phyloP scores from a whole-genome alignment of 148 eudicot genomes.

The Talinum fruticosum region DNA sequence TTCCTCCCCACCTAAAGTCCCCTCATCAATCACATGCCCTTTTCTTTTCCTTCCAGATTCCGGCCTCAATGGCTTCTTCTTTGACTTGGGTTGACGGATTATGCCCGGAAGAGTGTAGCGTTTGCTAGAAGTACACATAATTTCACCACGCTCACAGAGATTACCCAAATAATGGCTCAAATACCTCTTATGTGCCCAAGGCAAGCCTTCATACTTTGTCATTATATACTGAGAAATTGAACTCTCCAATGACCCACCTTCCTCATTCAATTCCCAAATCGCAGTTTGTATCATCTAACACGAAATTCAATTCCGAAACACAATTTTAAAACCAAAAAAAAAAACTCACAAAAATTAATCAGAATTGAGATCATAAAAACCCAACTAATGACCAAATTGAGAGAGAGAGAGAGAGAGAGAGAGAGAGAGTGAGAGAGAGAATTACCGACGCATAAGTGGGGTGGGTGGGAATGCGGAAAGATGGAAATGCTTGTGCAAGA shows the following conservation, averaged over 20 bases:
- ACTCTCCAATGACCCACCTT: constrained; percentile 50
- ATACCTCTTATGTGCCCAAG: constrained; percentile 51
- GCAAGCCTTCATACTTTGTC: constrained; percentile 43
- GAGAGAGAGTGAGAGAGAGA: not conserved
- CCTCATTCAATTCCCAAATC: constrained; percentile 39
- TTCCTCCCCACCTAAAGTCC: not conserved
- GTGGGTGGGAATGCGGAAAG: constrained; percentile 37
- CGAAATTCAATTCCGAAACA: constrained; percentile 11
- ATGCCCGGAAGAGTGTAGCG: constrained; percentile 1
- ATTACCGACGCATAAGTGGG: constrained; percentile 46
- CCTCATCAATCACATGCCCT: constrained; percentile 8
- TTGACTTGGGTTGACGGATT: not conserved
- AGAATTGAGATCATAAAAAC: not conserved
- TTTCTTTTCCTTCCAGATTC: not conserved
- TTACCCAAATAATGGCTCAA: constrained; percentile 47
- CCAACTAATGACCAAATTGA: not conserved
- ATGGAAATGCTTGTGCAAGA: constrained; percentile 23
- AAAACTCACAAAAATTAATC: not conserved
- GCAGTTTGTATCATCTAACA: constrained; percentile 64
- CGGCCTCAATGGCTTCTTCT: constrained; percentile 1
- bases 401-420: constrained; percentile 4
- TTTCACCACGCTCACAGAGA: constrained; percentile 45
- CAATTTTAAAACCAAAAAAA: not conserved
- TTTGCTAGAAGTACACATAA: constrained; percentile 16
- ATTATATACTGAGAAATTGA: constrained; percentile 44